phyloP scores from a whole-genome alignment of 164 flowering plant genomes.

The Berberis vulgaris region DNA sequence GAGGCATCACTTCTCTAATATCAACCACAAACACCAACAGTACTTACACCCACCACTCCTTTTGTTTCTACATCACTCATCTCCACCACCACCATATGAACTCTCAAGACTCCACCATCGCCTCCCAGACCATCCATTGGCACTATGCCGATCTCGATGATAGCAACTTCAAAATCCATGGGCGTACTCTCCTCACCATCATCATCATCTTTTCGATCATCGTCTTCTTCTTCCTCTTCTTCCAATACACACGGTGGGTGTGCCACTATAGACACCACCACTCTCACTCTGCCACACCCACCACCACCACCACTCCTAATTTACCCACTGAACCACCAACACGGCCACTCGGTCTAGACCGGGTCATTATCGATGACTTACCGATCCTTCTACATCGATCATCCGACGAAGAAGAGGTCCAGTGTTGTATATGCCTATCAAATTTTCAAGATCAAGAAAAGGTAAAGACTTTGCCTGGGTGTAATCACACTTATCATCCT shows the following conservation, averaged over 20 bases:
- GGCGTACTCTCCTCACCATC: conserved; percentile 40
- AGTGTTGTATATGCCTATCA: conserved; percentile 69
- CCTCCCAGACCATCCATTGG: conserved; percentile 36
- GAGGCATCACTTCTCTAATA: not conserved
- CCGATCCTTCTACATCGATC: conserved; percentile 35
- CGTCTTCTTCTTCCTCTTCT: conserved; percentile 43
- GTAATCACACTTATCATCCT: conserved; percentile 57
- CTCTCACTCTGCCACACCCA: not conserved
- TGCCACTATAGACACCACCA: conserved; percentile 23
- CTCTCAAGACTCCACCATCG: conserved; percentile 6
- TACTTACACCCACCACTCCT: not conserved
- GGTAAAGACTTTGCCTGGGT: conserved; percentile 58
- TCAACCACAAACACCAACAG: not conserved
- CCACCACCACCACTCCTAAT: not conserved
- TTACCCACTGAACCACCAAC: conserved; percentile 8
- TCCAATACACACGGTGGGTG: conserved; percentile 27
- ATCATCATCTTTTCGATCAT: conserved; percentile 34
- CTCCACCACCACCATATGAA: conserved; percentile 5
- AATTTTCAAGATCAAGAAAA: conserved; percentile 49
- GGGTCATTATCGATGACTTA: conserved; percentile 21
- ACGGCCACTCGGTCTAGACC: conserved; percentile 11
- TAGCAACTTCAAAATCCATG: conserved; percentile 47
- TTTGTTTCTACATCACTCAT: not conserved
- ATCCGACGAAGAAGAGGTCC: conserved; percentile 12
- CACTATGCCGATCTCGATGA: conserved; percentile 51